A percentile compares a stretch with the other conserved stretches of the same genome.
Conservation (phyloP, 1,284 basidiomycete species). For the Singerocomus inundabilis region DNA sequence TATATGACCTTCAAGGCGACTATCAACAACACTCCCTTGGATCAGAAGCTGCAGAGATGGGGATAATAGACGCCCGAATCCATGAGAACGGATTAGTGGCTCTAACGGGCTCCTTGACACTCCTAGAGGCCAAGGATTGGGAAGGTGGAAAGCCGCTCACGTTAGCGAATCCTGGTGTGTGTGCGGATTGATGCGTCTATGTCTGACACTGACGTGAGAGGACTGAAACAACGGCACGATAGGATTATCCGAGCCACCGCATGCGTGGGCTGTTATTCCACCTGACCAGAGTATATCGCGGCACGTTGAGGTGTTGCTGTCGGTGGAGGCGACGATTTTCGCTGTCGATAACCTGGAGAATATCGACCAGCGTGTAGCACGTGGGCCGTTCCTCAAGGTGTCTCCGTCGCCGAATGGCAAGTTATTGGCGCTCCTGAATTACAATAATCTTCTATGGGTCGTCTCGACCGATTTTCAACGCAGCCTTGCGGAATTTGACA, state of each 20-base stretch:
- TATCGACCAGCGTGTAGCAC: constrained; percentile 84
- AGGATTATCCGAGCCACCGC: constrained; percentile 76
- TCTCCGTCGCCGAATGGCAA: constrained; percentile 92
- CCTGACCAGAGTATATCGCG: constrained; percentile 84
- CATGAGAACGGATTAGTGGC: constrained; percentile 88
- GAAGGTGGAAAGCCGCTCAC: constrained; percentile 67
- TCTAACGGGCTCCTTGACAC: constrained; percentile 71
- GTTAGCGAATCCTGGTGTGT: constrained; percentile 69
- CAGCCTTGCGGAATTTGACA: constrained; percentile 85
- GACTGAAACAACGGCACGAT: constrained; percentile 13
- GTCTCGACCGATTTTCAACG: constrained; percentile 91
- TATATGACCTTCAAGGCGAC: constrained; percentile 86
- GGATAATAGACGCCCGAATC: constrained; percentile 82
- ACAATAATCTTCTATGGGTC: constrained; percentile 78
- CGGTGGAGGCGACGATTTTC: constrained; percentile 74
- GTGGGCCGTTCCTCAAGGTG: constrained; percentile 87
- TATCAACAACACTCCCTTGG: constrained; percentile 87
- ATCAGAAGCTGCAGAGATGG: constrained; percentile 80
- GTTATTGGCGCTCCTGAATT: constrained; percentile 83
- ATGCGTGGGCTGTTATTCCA: constrained; percentile 83
- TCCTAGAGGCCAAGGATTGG: constrained; percentile 88
- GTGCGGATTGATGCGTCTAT: constrained; percentile 1
- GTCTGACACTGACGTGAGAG: constrained; percentile 1
- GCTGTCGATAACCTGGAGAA: constrained; percentile 84
- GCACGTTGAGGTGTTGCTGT: constrained; percentile 84